phyloP scores from a whole-genome alignment of 345 rosid genomes.

The Schrenkiella parvula region DNA sequence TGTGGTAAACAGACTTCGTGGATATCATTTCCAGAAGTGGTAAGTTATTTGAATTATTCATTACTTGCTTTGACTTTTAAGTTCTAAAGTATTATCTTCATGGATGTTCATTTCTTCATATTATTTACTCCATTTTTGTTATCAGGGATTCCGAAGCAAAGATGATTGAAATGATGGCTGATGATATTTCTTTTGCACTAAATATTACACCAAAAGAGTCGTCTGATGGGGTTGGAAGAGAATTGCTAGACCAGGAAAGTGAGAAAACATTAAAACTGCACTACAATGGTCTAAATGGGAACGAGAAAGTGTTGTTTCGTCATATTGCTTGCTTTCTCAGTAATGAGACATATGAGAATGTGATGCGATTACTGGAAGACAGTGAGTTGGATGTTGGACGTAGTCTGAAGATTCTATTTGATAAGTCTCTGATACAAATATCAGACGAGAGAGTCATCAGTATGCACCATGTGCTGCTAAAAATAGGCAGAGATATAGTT shows the following conservation, averaged over 20 bases:
- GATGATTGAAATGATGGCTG: neutral
- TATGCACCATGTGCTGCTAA: neutral
- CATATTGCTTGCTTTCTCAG: neutral
- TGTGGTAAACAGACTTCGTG: neutral
- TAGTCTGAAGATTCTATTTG: neutral
- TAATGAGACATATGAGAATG: neutral
- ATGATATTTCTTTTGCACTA: neutral
- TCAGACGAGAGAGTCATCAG: neutral
- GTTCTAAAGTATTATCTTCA: neutral
- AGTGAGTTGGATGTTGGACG: neutral
- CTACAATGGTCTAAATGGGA: neutral
- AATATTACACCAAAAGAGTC: neutral
- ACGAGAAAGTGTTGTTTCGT: neutral
- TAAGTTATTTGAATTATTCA: neutral
- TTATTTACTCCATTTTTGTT: neutral
- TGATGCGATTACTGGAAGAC: neutral
- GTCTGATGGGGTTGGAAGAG: neutral
- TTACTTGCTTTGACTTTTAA: too few species aligned
- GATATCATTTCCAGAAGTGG: neutral
- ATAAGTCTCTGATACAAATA: neutral
- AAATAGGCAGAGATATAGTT: neutral
- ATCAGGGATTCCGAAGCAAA: neutral
- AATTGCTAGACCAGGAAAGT: neutral
- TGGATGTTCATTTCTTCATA: neutral
- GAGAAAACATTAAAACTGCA: neutral